phyloP scores from a whole-genome alignment of 352 stramenopile species.

The Hyphochytrium catenoides region DNA sequence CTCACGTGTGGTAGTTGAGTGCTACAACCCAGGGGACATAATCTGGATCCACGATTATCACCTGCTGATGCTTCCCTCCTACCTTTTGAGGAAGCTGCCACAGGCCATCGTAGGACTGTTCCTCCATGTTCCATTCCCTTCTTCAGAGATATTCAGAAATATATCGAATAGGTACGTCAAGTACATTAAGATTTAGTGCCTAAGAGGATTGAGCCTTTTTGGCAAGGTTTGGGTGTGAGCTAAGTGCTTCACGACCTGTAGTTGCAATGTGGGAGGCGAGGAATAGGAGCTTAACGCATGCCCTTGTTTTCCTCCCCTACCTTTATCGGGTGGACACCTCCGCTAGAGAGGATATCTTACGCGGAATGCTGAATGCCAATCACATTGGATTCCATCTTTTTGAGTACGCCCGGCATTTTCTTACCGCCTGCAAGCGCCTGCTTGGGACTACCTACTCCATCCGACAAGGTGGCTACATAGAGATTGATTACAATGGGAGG shows the following conservation, averaged over 20 bases:
- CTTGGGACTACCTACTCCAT: slow-evolving; percentile 81
- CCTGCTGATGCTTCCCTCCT: slow-evolving; percentile 89
- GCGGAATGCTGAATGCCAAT: slow-evolving; percentile 64
- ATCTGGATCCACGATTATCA: slow-evolving; percentile 97
- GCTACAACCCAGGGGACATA: slow-evolving; percentile 47
- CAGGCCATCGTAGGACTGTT: slow-evolving; percentile 87
- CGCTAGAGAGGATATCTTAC: slow-evolving; percentile 64
- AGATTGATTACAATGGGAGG: slow-evolving; percentile 86
- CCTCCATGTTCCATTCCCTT: slow-evolving; percentile 93
- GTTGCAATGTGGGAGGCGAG: too few species aligned
- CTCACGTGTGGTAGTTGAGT: slow-evolving; percentile 34
- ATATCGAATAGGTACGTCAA: slow-evolving; percentile 61
- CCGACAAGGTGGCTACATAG: slow-evolving; percentile 52
- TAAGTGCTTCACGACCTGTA: too few species aligned
- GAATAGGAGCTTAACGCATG: too few species aligned
- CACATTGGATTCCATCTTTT: slow-evolving; percentile 80
- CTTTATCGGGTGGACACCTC: too few species aligned
- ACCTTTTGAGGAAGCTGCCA: slow-evolving; percentile 66
- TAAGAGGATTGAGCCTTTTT: too few species aligned
- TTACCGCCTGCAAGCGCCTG: slow-evolving; percentile 71
- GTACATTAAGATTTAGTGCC: too few species aligned
- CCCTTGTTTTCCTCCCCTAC: too few species aligned
- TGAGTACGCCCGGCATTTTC: slow-evolving; percentile 75
- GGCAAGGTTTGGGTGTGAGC: too few species aligned
- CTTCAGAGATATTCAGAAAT: slow-evolving; percentile 92